A percentile compares a stretch with the other conserved stretches of the same genome.
These are phyloP conservation scores for Lipomyces mesembrius DNA, from an alignment of 805 yeast genomes.

Conservation along the genomic window DNA sequence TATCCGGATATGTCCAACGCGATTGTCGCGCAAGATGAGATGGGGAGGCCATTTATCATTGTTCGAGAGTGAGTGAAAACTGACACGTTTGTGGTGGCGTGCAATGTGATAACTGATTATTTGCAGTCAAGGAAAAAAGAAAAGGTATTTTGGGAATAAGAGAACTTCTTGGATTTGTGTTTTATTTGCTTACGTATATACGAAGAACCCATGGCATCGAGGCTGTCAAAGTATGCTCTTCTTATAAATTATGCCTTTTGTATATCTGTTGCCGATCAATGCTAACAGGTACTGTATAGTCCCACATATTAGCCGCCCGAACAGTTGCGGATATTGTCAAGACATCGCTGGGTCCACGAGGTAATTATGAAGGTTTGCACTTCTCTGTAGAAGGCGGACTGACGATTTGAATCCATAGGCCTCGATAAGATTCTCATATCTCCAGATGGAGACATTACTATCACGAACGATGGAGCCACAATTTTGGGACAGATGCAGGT, in stretches of 20 bases:
- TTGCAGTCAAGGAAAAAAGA: constrained; percentile 49
- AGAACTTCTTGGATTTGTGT: too few species aligned
- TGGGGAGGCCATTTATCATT: constrained; percentile 98
- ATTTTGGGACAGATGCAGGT: constrained; percentile 94
- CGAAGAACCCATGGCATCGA: constrained; percentile 73
- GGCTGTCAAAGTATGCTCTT: constrained; percentile 56
- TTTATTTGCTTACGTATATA: neutral
- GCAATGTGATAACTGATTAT: constrained; percentile 13
- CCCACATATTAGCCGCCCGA: constrained; percentile 93
- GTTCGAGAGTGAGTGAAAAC: constrained; percentile 75
- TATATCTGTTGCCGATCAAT: neutral
- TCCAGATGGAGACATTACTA: constrained; percentile 97
- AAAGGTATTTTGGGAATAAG: constrained; percentile 35
- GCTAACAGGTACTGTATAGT: constrained; percentile 47
- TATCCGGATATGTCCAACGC: constrained; percentile 94
- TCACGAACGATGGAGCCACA: constrained; percentile 98
- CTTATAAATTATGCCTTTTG: too few species aligned
- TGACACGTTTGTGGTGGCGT: neutral
- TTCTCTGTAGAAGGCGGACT: neutral
- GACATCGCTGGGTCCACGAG: constrained; percentile 96
- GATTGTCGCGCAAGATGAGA: constrained; percentile 97
- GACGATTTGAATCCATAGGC: constrained; percentile 45
- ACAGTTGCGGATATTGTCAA: constrained; percentile 90
- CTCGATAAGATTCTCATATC: constrained; percentile 91
- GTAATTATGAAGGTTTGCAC: constrained; percentile 13